These are phyloP conservation scores for Teunomyces kruisii DNA, from an alignment of 805 yeast genomes.

Conservation along the genomic window DNA sequence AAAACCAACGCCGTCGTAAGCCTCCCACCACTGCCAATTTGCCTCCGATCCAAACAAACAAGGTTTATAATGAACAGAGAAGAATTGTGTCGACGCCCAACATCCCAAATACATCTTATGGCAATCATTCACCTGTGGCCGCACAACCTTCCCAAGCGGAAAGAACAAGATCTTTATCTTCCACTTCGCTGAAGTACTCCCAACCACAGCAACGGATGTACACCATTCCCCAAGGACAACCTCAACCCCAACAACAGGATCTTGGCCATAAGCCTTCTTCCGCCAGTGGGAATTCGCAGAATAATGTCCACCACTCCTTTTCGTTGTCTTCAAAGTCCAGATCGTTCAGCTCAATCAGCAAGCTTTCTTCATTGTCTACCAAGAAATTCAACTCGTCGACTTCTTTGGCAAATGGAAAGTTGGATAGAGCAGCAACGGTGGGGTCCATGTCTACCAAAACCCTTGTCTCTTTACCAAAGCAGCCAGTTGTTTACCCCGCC, in stretches of 20 bases:
- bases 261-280: conserved; percentile 15
- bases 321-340: conserved; percentile 41
- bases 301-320: conserved; percentile 27
- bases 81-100: conserved; percentile 33
- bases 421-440: conserved; percentile 30
- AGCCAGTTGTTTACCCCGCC: conserved; percentile 88
- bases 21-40: neutral
- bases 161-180: conserved; percentile 32
- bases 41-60: conserved; percentile 5
- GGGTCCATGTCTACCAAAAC: conserved; percentile 18
- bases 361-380: conserved; percentile 40
- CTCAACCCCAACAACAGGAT: conserved; percentile 6
- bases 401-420: conserved; percentile 25
- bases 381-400: conserved; percentile 37
- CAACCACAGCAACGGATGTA: conserved; percentile 10
- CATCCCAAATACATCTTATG: conserved; percentile 9
- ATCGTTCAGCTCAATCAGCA: conserved; percentile 42
- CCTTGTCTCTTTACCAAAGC: conserved; percentile 30
- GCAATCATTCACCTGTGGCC: conserved; percentile 3
- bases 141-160: conserved; percentile 3
- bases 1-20: conserved; percentile 3
- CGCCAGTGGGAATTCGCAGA: conserved; percentile 15
- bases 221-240: conserved; percentile 8
- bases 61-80: conserved; percentile 12
- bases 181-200: conserved; percentile 15